phyloP scores from a whole-genome alignment of 2,329 filamentous ascomycete genomes.

The Xylaria sp. region DNA sequence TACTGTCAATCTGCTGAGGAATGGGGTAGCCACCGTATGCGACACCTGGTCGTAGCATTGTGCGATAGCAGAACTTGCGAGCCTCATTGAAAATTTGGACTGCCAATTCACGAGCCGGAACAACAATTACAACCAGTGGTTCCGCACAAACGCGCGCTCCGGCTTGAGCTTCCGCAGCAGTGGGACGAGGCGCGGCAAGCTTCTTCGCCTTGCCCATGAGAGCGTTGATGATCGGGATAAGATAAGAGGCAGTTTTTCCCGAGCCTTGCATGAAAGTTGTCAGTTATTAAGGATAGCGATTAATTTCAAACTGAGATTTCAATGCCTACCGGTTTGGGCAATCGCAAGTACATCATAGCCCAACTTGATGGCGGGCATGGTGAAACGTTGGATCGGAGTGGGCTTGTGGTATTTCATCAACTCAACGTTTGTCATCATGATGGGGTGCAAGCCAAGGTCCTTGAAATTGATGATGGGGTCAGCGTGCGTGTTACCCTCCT shows the following conservation, averaged over 20 bases:
- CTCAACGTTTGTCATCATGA: conserved; percentile 71
- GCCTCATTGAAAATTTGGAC: conserved; percentile 95
- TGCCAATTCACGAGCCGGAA: conserved; percentile 82
- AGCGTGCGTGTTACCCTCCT: conserved; percentile 52
- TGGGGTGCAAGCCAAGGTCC: conserved; percentile 77
- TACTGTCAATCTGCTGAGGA: conserved; percentile 63
- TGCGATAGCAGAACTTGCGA: conserved; percentile 87
- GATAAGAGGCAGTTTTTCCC: conserved; percentile 90
- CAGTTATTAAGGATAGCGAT: background rate
- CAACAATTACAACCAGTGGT: conserved; percentile 79
- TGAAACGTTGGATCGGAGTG: conserved; percentile 84
- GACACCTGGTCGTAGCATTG: conserved; percentile 88
- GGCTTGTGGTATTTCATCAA: conserved; percentile 66
- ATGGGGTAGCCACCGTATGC: conserved; percentile 78
- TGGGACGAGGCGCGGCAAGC: conserved; percentile 71
- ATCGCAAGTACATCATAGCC: conserved; percentile 81
- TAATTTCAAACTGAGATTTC: background rate
- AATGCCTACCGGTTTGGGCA: conserved; percentile 79
- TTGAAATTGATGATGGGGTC: conserved; percentile 55
- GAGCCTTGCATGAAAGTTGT: conserved; percentile 56
- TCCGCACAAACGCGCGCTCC: conserved; percentile 60
- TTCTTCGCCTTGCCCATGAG: conserved; percentile 96
- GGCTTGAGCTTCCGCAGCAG: conserved; percentile 45
- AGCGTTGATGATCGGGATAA: conserved; percentile 82
- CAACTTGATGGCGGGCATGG: conserved; percentile 70